These are phyloP conservation scores for Euphrasia arctica DNA, from an alignment of 305 asterid species.

Conservation along the genomic window DNA sequence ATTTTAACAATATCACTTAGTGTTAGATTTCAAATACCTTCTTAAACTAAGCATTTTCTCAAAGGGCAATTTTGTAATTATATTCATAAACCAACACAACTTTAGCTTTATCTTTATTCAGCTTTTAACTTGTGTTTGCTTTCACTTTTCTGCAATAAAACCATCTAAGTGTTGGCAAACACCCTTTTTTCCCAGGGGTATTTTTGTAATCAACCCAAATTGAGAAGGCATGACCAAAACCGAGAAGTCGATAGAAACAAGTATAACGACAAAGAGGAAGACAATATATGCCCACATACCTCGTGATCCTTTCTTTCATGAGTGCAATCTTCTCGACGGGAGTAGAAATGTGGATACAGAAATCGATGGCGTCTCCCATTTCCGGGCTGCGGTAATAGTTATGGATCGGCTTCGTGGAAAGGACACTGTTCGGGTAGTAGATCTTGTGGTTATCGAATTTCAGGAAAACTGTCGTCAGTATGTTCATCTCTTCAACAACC, in stretches of 20 bases:
- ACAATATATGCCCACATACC: slow-evolving; percentile 34
- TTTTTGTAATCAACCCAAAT: background rate
- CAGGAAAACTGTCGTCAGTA: slow-evolving; percentile 66
- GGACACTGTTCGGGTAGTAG: slow-evolving; percentile 71
- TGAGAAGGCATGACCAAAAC: background rate
- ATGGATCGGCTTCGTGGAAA: slow-evolving; percentile 64
- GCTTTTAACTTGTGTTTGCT: no score
- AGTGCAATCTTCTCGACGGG: slow-evolving; percentile 57
- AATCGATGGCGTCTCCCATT: slow-evolving; percentile 85
- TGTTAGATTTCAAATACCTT: no score
- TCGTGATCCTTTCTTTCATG: slow-evolving; percentile 70
- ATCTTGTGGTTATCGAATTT: slow-evolving; percentile 72
- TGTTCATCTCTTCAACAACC: slow-evolving; percentile 94
- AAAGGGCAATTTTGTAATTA: no score
- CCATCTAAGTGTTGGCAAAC: no score
- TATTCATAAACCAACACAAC: no score
- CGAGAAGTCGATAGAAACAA: background rate
- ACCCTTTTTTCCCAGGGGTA: no score
- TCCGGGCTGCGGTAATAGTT: slow-evolving; percentile 87
- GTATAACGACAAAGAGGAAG: background rate
- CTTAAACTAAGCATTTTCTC: no score
- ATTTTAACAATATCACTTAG: no score
- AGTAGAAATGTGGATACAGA: slow-evolving; percentile 72
- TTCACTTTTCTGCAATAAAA: background rate
- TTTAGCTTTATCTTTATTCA: no score